Percentiles rank a stretch among this genome's conserved stretches.
These are phyloP conservation scores for Thuja plicata DNA, from an alignment of 83 land plant species.

Conservation along the genomic window DNA sequence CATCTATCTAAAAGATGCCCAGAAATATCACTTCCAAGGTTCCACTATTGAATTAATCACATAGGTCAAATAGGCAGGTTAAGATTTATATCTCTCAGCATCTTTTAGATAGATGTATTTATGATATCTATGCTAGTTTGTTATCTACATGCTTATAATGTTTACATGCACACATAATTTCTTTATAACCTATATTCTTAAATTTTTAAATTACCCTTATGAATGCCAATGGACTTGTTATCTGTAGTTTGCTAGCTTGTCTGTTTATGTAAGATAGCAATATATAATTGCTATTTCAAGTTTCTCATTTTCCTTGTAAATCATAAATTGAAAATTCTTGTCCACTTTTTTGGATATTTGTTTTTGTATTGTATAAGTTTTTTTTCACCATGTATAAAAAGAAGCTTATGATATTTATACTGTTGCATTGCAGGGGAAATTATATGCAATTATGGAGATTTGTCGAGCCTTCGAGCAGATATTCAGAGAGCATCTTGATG, in stretches of 20 bases:
- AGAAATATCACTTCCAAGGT: too few relatives aligned
- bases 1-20: too few relatives aligned
- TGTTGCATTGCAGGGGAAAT: constrained; percentile 43
- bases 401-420: not conserved
- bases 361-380: not conserved
- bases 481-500: constrained; percentile 75
- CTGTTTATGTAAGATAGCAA: not conserved
- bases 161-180: not conserved
- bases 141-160: too few relatives aligned
- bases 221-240: not conserved
- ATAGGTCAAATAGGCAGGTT: too few relatives aligned
- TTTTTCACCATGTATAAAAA: not conserved
- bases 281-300: not conserved
- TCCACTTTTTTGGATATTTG: not conserved
- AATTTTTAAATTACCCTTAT: not conserved
- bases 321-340: not conserved
- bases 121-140: too few relatives aligned
- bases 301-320: not conserved
- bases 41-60: too few relatives aligned
- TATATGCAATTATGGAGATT: constrained; percentile 69
- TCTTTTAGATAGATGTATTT: too few relatives aligned
- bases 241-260: not conserved
- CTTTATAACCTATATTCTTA: not conserved
- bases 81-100: too few relatives aligned
- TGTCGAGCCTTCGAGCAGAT: constrained; percentile 71